Evolutionary conservation across 805 yeast species (phyloP).

Genomic region (Candida peoriensis): DNA sequence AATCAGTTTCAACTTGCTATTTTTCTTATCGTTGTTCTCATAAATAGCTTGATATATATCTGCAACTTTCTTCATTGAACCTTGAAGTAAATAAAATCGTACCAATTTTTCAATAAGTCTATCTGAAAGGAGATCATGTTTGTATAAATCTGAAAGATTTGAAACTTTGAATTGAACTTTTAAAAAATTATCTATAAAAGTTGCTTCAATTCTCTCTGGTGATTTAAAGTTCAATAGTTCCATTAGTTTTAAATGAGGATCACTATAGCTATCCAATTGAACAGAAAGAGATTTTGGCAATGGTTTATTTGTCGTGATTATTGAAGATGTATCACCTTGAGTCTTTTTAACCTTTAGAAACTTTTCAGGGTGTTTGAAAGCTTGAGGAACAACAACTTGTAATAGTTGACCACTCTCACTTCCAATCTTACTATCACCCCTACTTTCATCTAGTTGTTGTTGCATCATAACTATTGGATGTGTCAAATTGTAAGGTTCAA

Average conservation of each 20-base stretch:
- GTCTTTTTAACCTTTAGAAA: neutral
- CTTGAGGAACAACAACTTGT: too few relatives aligned
- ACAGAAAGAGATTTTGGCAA: constrained; percentile 5
- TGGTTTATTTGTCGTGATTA: neutral
- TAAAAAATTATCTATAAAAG: constrained; percentile 9
- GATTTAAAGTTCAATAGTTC: constrained; percentile 9
- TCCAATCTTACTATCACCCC: neutral
- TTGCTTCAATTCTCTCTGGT: constrained; percentile 8
- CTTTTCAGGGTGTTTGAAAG: constrained; percentile 1
- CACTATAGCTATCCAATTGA: constrained; percentile 8
- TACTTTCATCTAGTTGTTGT: neutral
- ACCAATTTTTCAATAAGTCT: constrained; percentile 10
- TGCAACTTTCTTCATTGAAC: constrained; percentile 9
- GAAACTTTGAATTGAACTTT: neutral
- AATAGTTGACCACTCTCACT: neutral
- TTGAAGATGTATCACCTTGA: neutral
- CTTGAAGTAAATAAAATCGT: constrained; percentile 7
- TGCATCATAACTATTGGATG: constrained; percentile 8
- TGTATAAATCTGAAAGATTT: neutral
- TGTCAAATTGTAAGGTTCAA: constrained; percentile 2
- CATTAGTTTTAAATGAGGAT: constrained; percentile 15
- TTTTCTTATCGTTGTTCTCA: constrained; percentile 5
- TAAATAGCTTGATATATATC: constrained; percentile 7
- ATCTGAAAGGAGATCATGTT: constrained; percentile 5
- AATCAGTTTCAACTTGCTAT: constrained; percentile 1